Evolutionary conservation across 495 filamentous ascomycete species (phyloP), one percentile per base, ranked within the genome.

Genomic region (Aspergillus sclerotioniger): DNA sequence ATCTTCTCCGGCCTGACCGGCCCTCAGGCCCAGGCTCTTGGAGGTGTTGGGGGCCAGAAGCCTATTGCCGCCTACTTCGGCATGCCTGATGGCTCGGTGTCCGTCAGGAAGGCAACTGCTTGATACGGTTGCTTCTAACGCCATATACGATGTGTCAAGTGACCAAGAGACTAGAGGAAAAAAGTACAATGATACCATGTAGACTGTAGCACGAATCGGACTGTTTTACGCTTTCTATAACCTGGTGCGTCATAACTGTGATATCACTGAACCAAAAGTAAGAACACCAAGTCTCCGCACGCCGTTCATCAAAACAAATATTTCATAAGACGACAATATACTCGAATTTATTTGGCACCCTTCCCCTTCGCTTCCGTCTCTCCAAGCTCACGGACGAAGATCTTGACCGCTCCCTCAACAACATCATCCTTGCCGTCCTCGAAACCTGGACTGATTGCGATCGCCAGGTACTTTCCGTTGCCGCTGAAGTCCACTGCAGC

Each of bases 61-160:
- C 94, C 94, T 3, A 82, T 96, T 20, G 90, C 91, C 41, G 92
- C 90, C 31, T 98, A 97, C 74, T 98, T 98, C 71, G 94, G 94
- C 15, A 90, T 91, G 87, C 83, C 87, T 53, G 85, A 93, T 69
- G 91, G 91, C 13, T 77, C 79, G 25, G 86, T 90, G 48, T 74
- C 81, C 19, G 75, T 82, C 17, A 71, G 81, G 56, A 73, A 70
- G 51, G 78, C 78, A 10, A 62, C 61, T 54, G 57, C 67, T 32
- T 72, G 53, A 65, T 21, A 50, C 1, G 29, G 16, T 17, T 45
- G 37, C 25, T 29, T 41, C 1, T 47, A 19, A 21, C 47, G 31
- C 17, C 45, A 48, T 54, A 41, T 55, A 44, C 20, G 41, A 35
- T 17, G 16, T 53, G 37, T 35, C 15, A 7, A 21, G 28, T 41